These are phyloP conservation scores for Tilletia setariae DNA, from an alignment of 1,284 basidiomycete species.

Conservation along the genomic window DNA sequence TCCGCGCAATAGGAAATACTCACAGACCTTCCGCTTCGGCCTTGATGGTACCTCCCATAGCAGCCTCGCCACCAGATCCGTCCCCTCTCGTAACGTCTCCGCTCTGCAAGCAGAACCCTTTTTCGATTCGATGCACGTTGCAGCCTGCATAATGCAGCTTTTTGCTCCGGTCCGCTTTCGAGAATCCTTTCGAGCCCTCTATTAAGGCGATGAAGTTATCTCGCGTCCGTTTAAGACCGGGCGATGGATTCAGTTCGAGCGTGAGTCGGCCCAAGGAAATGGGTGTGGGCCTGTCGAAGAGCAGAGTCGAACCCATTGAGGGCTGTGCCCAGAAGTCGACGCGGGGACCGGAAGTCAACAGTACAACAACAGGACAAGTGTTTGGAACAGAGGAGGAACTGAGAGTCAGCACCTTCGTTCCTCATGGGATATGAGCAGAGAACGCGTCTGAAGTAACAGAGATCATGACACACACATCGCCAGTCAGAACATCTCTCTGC, in stretches of 20 bases:
- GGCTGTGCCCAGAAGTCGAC: not conserved
- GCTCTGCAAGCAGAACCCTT: slow-evolving; percentile 13
- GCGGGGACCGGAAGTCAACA: no score
- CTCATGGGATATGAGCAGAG: not conserved
- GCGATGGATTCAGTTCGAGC: not conserved
- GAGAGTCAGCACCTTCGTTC: not conserved
- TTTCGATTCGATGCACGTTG: slow-evolving; percentile 15
- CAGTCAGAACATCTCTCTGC: not conserved
- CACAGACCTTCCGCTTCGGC: slow-evolving; percentile 18
- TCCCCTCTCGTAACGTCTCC: slow-evolving; percentile 18
- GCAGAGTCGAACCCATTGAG: not conserved
- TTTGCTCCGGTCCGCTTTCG: slow-evolving; percentile 15
- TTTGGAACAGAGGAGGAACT: not conserved
- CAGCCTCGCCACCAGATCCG: slow-evolving; percentile 17
- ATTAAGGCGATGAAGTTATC: slow-evolving; percentile 19
- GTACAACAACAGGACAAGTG: no score
- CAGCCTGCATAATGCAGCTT: slow-evolving; percentile 16
- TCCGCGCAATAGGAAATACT: not conserved
- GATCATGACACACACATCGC: not conserved
- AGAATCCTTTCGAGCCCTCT: slow-evolving; percentile 16
- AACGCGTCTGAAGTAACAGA: not conserved
- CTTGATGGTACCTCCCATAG: slow-evolving; percentile 14
- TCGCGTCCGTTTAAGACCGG: slow-evolving; percentile 9
- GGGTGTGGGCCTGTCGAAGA: slow-evolving; percentile 1
- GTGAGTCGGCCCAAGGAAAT: not conserved